A percentile compares a stretch with the other conserved stretches of the same genome.
Evolutionary conservation across 805 yeast genomes (phyloP).

Genomic region (Ogataea naganishii): DNA sequence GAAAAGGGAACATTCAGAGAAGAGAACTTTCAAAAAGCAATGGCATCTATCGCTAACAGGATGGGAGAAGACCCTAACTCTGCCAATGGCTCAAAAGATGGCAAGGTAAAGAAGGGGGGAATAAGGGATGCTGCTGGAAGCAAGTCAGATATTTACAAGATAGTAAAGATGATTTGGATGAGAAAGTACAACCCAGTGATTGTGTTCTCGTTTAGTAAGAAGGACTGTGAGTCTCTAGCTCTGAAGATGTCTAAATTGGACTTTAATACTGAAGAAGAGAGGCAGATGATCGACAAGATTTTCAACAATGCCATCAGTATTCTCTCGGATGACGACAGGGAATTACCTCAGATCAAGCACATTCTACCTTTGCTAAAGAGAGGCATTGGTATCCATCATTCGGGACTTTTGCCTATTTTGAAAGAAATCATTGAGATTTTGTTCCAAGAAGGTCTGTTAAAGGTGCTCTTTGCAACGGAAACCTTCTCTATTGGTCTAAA

Average conservation of each 20-base stretch:
- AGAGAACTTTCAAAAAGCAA: conserved; percentile 96
- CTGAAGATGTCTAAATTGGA: conserved; percentile 93
- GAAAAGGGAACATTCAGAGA: conserved; percentile 95
- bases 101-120: conserved; percentile 84
- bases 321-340: conserved; percentile 84
- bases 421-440: conserved; percentile 93
- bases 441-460: conserved; percentile 92
- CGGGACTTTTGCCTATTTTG: conserved; percentile 87
- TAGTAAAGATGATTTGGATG: conserved; percentile 96
- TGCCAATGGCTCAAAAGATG: conserved; percentile 41
- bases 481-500: conserved; percentile 96
- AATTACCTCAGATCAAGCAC: conserved; percentile 89
- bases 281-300: conserved; percentile 82
- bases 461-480: conserved; percentile 95
- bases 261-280: conserved; percentile 89
- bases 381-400: conserved; percentile 98
- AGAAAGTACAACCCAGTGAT: conserved; percentile 96
- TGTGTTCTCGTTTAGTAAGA: conserved; percentile 94
- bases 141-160: conserved; percentile 88
- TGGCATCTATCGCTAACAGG: conserved; percentile 82
- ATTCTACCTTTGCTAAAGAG: conserved; percentile 82
- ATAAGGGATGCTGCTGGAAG: conserved; percentile 49
- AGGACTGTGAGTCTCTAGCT: conserved; percentile 94
- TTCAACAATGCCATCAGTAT: conserved; percentile 84
- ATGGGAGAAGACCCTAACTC: conserved; percentile 79